Percentiles rank a stretch among this genome's conserved stretches.
These are phyloP conservation scores for Pyronema domesticum DNA, from an alignment of 495 filamentous ascomycete genomes.

Conservation along the genomic window DNA sequence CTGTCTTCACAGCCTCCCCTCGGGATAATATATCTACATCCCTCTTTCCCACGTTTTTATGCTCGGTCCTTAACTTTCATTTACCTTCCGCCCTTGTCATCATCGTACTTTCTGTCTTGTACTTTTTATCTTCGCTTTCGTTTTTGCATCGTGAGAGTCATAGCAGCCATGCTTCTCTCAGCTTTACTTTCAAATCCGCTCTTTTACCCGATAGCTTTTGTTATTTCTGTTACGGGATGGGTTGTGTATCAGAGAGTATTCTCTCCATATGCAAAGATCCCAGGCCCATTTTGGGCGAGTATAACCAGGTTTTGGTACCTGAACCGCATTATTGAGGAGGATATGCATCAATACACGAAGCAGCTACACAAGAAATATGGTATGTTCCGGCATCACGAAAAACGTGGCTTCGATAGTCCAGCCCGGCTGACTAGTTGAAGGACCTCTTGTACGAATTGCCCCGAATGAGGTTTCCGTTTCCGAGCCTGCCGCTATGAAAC, in stretches of 20 bases:
- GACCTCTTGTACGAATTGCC: constrained; percentile 20
- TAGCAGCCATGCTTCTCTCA: not conserved
- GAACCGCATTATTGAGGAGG: constrained; percentile 1
- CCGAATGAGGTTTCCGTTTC: constrained; percentile 22
- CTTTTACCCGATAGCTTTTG: constrained; percentile 1
- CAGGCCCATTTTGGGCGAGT: constrained; percentile 1
- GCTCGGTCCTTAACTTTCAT: not conserved
- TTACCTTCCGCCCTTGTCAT: not conserved
- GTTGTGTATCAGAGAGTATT: not conserved
- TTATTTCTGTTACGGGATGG: not conserved
- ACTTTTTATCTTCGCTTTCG: not conserved
- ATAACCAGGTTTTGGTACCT: constrained; percentile 4
- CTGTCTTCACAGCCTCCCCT: not conserved
- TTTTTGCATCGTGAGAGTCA: not conserved
- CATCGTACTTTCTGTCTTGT: not conserved
- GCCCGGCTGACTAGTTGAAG: constrained; percentile 1
- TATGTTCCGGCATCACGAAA: not conserved
- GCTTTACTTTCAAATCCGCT: constrained; percentile 1
- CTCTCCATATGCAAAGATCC: constrained; percentile 1
- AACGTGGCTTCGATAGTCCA: not conserved
- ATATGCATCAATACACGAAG: constrained; percentile 4
- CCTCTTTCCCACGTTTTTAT: not conserved
- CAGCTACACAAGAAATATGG: constrained; percentile 16
- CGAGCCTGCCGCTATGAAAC: constrained; percentile 20
- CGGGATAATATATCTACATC: not conserved